These are phyloP conservation scores for Gaeumannomyces tritici DNA, from an alignment of 2,329 filamentous ascomycete genomes.

Conservation along the genomic window DNA sequence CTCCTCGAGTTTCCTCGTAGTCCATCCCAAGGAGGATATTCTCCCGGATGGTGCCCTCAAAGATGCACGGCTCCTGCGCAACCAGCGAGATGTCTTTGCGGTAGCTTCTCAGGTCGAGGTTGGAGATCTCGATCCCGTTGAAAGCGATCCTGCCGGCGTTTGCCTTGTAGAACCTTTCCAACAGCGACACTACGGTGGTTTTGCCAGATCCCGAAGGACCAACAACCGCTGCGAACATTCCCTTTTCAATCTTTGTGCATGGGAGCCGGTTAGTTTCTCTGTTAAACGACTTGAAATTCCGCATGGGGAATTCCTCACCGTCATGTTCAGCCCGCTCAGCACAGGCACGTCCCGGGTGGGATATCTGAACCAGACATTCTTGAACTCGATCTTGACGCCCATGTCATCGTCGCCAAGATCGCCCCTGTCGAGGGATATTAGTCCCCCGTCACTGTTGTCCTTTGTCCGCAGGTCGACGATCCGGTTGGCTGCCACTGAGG, in stretches of 20 bases:
- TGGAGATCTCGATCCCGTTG: slow-evolving; percentile 46
- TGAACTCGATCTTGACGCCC: slow-evolving; percentile 47
- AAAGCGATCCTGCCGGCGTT: slow-evolving; percentile 42
- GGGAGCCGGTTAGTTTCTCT: neutral
- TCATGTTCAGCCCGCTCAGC: slow-evolving; percentile 50
- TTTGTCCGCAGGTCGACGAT: slow-evolving; percentile 18
- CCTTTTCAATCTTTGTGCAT: slow-evolving; percentile 15
- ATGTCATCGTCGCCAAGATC: slow-evolving; percentile 17
- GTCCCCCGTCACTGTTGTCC: slow-evolving; percentile 13
- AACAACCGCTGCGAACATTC: slow-evolving; percentile 21
- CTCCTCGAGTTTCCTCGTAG: slow-evolving; percentile 10
- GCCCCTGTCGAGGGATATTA: slow-evolving; percentile 15
- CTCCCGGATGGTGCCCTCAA: slow-evolving; percentile 34
- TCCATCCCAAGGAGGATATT: slow-evolving; percentile 21
- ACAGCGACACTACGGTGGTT: slow-evolving; percentile 37
- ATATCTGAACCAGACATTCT: slow-evolving; percentile 61
- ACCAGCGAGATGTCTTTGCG: slow-evolving; percentile 48
- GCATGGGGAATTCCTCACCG: slow-evolving; percentile 25
- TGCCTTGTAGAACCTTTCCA: slow-evolving; percentile 27
- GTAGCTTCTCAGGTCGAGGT: slow-evolving; percentile 36
- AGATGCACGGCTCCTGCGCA: slow-evolving; percentile 48
- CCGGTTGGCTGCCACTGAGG: slow-evolving; percentile 18
- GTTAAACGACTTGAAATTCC: neutral
- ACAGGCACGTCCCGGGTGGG: slow-evolving; percentile 62
- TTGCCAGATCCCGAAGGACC: slow-evolving; percentile 22